Base-by-base conservation (phyloP, 75 land plant species). In the Cryptomeria japonica region DNA sequence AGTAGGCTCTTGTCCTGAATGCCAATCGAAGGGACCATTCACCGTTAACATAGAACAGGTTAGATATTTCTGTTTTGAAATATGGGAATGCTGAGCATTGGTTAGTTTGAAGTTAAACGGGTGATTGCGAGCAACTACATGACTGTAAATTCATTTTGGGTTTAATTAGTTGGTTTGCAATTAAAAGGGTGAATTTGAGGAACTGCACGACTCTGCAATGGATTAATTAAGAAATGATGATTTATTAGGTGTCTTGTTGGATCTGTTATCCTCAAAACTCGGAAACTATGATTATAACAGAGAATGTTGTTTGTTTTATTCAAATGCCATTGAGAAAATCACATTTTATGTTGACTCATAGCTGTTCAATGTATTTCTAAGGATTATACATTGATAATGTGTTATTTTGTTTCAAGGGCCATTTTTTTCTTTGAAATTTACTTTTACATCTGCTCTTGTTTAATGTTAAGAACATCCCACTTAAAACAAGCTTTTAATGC, bases 1-100 rank as follows among this genome's bases (percentile, higher is more conserved):
- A 89, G 99, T 98, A 75, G 99, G 99, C 51, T 98, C 99, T 76
- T 98, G 99, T 86, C 99, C 99, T 4, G 99, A 97, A 88, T 98
- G 99, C 90, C 99, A 98, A 87, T 98, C 99, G 1, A 94, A 94
- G 87, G 99, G 99, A 16, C 99, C 99, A 80, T 98, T 98, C 90
- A 94, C 92, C 49, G 96, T 98, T 55, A 98, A 98, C 83, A 89
- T 97, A 86, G 99, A 98, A 87, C 97, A 97, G 95, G 99, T 98
- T 84, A 49, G 49, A 44, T 15, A 51, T 82, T 83, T 7, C n/a
- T 61, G 1, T 86, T 44, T 44, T 47, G 19, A 39, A 42, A n/a
- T 25, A 28, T 25, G 13, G 19, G 32, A 14, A 9, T 82, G n/a
- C 31, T 46, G 51, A n/a, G 86, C 28, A 25, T 79, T 34, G 19